Base-by-base conservation (phyloP, 2,329 filamentous ascomycete species). In the Waltergamsia citrina region DNA sequence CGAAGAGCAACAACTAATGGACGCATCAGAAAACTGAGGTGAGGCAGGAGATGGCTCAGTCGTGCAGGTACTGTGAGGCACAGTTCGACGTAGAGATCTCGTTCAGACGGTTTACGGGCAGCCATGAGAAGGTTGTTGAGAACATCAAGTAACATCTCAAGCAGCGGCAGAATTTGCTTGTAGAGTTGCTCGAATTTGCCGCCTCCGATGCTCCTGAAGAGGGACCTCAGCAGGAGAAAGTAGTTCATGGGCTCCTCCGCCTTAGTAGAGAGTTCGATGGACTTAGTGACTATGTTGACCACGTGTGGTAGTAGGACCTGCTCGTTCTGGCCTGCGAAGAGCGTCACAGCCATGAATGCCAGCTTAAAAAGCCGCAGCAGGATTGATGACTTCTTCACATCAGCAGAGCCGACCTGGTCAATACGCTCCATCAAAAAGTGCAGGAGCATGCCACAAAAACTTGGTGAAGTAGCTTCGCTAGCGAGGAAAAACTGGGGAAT, bases 241-340 rank as follows among this genome's bases (percentile, higher is more conserved):
- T 98, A 98, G 56, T 99, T 98, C 74, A 95, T 94, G 0, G 93
- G 93, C 52, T 96, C 90, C 48, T 95, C 87, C 1, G 92, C 93
- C 38, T 83, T 93, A 6, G 92, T 94, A 2, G 90, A 95, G 24
- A 96, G 67, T 57, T 96, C 86, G 41, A 99, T 95, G 7, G 90
- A 96, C 57, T 94, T 88, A 10, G 90, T 95, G 40, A 98, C 86
- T 43, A 99, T 94, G 53, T 93, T 93, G 35, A 93, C 88, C 33
- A 98, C 90, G 54, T 98, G 92, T 0, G 93, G 93, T 34, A 96
- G 68, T 11, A 99, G 68, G 3, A 99, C 87, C 52, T 92, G 84
- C 59, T 99, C 92, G 48, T 99, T 99, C 51, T 95, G 88, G 7
- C 75, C 71, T 0, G 87, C 87, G 56, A 98, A 99, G 2, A 99